These are phyloP conservation scores for Taphrina populina DNA, from an alignment of 1,139 yeast genomes.

Conservation along the genomic window DNA sequence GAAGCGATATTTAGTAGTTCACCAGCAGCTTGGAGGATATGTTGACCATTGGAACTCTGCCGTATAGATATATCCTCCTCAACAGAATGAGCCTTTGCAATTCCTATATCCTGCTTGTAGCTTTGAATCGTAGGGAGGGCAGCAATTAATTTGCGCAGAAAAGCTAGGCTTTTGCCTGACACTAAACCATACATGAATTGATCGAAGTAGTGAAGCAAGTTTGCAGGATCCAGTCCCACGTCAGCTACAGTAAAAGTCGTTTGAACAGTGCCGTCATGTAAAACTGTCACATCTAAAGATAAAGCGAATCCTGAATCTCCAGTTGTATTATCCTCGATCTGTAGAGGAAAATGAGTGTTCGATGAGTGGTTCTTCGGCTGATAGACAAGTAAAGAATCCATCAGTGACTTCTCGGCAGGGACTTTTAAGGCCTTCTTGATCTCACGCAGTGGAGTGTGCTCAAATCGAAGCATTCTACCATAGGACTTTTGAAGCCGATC, in stretches of 20 bases:
- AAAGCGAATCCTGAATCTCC: constrained; percentile 13
- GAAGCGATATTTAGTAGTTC: constrained; percentile 15
- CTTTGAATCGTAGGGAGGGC: no score
- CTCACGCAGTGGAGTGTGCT: constrained; percentile 38
- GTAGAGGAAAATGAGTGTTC: neutral
- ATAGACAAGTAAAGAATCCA: constrained; percentile 39
- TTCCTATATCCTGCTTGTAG: no score
- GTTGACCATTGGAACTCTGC: no score
- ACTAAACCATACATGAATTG: neutral
- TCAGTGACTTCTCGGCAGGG: constrained; percentile 20
- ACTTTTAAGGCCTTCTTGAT: constrained; percentile 38
- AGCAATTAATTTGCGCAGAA: no score
- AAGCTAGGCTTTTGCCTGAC: no score
- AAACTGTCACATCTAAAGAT: constrained; percentile 22
- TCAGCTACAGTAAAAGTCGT: neutral
- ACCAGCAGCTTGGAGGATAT: constrained; percentile 30
- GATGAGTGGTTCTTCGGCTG: constrained; percentile 17
- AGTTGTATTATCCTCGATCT: neutral
- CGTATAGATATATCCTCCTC: no score
- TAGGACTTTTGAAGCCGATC: constrained; percentile 32
- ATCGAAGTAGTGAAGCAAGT: neutral
- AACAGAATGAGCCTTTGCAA: no score
- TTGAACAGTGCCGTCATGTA: neutral
- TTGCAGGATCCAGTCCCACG: neutral
- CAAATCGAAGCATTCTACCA: constrained; percentile 32